Evolutionary conservation across 106 monocot genomes (phyloP), one percentile per base, ranked within the genome.

Genomic region (Ottelia alismoides): DNA sequence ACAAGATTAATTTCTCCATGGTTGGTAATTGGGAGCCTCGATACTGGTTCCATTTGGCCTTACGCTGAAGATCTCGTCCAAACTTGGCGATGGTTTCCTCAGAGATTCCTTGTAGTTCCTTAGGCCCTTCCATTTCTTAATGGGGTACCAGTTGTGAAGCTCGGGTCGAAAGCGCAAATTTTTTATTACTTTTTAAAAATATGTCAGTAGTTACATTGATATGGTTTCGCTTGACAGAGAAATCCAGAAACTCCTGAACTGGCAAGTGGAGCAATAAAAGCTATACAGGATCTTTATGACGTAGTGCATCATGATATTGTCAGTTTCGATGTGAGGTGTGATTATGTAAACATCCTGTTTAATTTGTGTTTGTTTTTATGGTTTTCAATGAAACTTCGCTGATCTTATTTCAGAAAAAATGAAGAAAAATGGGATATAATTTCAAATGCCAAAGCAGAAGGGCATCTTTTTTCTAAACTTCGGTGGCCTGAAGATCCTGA

Each of bases 201-300:
- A n/a, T n/a, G n/a, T n/a, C n/a, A n/a, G n/a, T n/a, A n/a, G n/a
- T n/a, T n/a, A n/a, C n/a, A n/a, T n/a, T n/a, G n/a, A n/a, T n/a
- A n/a, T n/a, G n/a, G 40, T 43, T 43, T 7, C 16, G 10, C 16
- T 43, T 43, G 6, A 27, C 61, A 93, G 88, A 81, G 73, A 74
- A 72, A 32, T 27, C 57, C 72, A 12, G 78, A 85, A 40, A 71
- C 78, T 17, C 47, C 72, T 49, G 81, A 96, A 30, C 52, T 76
- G 35, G 27, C 55, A 55, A 63, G 69, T 51, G 94, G 94, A 4
- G 88, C 84, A 25, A 62, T 88, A 25, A 85, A 84, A 64, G 94
- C 94, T 16, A 76, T 89, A 24, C 94, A 81, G 59, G 94, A 96
- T 78, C 76, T 96, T 55, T 81, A 88, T 79, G 88, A 96, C 63